These are phyloP conservation scores for Pseudoneurospora amorphoporcata DNA, from an alignment of 495 filamentous ascomycete species.

Conservation along the genomic window DNA sequence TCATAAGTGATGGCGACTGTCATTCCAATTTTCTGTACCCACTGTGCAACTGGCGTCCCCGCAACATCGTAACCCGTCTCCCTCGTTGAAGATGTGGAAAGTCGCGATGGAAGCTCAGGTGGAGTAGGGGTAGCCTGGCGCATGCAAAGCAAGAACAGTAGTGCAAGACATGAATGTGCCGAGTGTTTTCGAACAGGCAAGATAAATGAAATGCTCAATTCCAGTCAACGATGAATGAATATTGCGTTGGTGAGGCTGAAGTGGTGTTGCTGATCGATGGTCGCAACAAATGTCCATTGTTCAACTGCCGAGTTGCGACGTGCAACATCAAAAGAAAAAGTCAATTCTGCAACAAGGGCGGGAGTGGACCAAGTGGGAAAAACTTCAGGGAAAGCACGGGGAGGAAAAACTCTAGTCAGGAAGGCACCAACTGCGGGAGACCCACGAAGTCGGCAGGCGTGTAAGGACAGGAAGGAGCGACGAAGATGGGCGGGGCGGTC, in stretches of 20 bases:
- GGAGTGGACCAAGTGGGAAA: background rate
- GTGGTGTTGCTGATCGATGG: background rate
- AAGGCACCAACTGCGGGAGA: background rate
- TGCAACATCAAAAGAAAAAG: background rate
- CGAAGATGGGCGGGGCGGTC: background rate
- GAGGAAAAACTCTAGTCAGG: background rate
- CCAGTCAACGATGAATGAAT: no score
- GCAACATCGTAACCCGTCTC: background rate
- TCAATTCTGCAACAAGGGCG: background rate
- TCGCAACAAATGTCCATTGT: background rate
- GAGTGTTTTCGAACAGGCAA: background rate
- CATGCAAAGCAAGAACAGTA: background rate
- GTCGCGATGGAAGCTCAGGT: background rate
- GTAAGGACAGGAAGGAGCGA: background rate
- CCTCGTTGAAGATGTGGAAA: background rate
- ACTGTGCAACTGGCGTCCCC: background rate
- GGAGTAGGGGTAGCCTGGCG: background rate
- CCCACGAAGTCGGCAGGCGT: background rate
- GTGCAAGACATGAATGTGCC: background rate
- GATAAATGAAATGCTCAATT: background rate
- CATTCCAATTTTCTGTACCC: background rate
- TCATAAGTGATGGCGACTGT: background rate
- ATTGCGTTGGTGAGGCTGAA: background rate
- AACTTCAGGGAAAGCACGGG: background rate
- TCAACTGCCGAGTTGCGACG: background rate